Conservation (phyloP, 1,284 basidiomycete species). For the Ceratobasidium sp. region DNA sequence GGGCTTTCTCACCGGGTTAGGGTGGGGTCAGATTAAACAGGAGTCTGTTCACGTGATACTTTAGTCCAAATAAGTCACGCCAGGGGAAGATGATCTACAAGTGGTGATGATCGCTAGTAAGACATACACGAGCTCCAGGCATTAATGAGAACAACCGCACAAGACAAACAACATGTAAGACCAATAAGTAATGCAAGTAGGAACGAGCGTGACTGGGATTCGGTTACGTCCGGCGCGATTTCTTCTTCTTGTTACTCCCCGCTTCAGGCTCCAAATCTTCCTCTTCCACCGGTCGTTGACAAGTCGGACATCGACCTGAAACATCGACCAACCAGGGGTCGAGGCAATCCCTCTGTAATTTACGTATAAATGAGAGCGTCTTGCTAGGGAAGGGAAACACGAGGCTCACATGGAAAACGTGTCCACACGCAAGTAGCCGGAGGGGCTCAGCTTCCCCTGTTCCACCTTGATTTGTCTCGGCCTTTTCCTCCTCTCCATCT, state of each 20-base stretch:
- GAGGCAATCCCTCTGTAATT: constrained; percentile 76
- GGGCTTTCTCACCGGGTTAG: constrained; percentile 12
- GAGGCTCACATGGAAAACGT: constrained; percentile 82
- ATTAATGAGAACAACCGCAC: neutral
- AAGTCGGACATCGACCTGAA: constrained; percentile 83
- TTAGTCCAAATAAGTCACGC: constrained; percentile 9
- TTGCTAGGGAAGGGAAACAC: neutral
- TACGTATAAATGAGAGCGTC: neutral
- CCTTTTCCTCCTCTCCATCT: constrained; percentile 55
- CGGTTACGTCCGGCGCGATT: constrained; percentile 31
- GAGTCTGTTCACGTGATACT: constrained; percentile 10
- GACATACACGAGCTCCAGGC: neutral
- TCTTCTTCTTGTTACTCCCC: constrained; percentile 20
- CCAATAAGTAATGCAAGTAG: neutral
- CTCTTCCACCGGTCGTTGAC: constrained; percentile 69
- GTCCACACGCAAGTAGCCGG: constrained; percentile 77
- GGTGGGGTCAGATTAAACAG: constrained; percentile 9
- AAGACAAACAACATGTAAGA: neutral
- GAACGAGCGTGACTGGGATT: constrained; percentile 10
- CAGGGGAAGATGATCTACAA: neutral
- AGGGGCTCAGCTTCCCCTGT: constrained; percentile 80
- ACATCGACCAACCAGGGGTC: constrained; percentile 83
- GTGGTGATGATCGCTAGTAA: neutral
- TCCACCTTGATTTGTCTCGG: constrained; percentile 63
- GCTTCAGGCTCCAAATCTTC: constrained; percentile 18